Evolutionary conservation across 164 flowering plant species (phyloP).

Genomic region (Warburgia ugandensis): DNA sequence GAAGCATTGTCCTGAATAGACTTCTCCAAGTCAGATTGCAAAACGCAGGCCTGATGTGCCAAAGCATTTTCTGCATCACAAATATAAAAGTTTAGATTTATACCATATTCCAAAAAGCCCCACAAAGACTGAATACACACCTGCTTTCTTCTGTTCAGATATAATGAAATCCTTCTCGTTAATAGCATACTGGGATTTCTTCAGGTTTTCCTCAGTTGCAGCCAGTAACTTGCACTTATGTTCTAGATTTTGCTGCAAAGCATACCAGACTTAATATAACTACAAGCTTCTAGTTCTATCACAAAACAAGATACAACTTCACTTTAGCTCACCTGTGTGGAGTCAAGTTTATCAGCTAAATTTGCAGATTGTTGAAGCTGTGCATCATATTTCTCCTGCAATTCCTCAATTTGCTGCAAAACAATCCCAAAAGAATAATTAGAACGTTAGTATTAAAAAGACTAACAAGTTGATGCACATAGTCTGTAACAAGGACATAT

Average conservation of each 20-base stretch:
- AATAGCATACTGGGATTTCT: conserved; percentile 56
- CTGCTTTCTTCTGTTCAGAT: conserved; percentile 81
- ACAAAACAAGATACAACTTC: neutral
- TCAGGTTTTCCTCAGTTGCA: conserved; percentile 53
- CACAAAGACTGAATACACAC: conserved; percentile 15
- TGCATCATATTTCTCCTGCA: conserved; percentile 55
- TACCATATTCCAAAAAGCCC: neutral
- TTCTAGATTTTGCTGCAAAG: conserved; percentile 54
- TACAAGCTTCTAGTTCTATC: neutral
- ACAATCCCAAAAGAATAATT: neutral
- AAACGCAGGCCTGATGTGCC: conserved; percentile 75
- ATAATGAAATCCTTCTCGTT: conserved; percentile 80
- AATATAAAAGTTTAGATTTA: conserved; percentile 1
- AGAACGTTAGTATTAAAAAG: neutral
- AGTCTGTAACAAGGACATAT: neutral
- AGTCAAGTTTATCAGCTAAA: conserved; percentile 54
- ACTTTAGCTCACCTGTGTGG: conserved; percentile 50
- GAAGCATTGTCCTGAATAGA: conserved; percentile 75
- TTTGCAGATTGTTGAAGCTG: conserved; percentile 51
- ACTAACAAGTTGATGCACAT: neutral
- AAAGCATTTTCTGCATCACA: conserved; percentile 70
- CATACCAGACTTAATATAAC: neutral
- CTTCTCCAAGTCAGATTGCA: conserved; percentile 81
- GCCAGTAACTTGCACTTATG: conserved; percentile 48
- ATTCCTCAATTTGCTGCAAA: conserved; percentile 70